A percentile compares a stretch with the other conserved stretches of the same genome.
Conservation (phyloP, 768 basidiomycete genomes). For the Leucocoprinus leucothites region DNA sequence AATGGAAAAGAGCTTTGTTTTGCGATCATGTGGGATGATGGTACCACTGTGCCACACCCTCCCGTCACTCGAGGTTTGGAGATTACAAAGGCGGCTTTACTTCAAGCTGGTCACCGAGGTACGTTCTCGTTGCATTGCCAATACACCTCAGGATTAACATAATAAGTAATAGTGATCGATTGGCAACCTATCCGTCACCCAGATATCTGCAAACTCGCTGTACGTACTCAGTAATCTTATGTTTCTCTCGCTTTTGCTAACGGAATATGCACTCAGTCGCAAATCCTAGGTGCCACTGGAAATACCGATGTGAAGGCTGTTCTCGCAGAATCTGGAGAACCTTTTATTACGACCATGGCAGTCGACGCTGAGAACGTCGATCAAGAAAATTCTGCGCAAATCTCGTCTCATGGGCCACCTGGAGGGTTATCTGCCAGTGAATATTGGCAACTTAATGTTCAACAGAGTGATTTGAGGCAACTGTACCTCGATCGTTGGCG, state of each 20-base stretch:
- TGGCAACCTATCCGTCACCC: slow-evolving; percentile 59
- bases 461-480: slow-evolving; percentile 45
- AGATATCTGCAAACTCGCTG: slow-evolving; percentile 33
- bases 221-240: slow-evolving; percentile 19
- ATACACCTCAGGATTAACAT: not conserved
- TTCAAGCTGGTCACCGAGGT: slow-evolving; percentile 66
- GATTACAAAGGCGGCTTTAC: slow-evolving; percentile 50
- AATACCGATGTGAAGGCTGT: slow-evolving; percentile 41
- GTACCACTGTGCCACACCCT: slow-evolving; percentile 53
- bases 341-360: slow-evolving; percentile 46
- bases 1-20: slow-evolving; percentile 49
- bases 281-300: slow-evolving; percentile 45
- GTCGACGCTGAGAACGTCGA: slow-evolving; percentile 18
- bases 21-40: slow-evolving; percentile 67
- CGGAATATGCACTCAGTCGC: slow-evolving; percentile 21
- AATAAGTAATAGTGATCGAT: slow-evolving; percentile 50
- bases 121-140: not conserved
- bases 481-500: slow-evolving; percentile 65
- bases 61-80: slow-evolving; percentile 61
- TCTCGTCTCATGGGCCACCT: not conserved
- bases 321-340: slow-evolving; percentile 47
- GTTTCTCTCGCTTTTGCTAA: not conserved
- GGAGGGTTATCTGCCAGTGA: slow-evolving; percentile 45
- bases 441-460: slow-evolving; percentile 68
- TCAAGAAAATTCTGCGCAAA: no score